A percentile compares a stretch with the other conserved stretches of the same genome.
Conservation (phyloP, 1,284 basidiomycete genomes). For the Naganishia sp. region DNA sequence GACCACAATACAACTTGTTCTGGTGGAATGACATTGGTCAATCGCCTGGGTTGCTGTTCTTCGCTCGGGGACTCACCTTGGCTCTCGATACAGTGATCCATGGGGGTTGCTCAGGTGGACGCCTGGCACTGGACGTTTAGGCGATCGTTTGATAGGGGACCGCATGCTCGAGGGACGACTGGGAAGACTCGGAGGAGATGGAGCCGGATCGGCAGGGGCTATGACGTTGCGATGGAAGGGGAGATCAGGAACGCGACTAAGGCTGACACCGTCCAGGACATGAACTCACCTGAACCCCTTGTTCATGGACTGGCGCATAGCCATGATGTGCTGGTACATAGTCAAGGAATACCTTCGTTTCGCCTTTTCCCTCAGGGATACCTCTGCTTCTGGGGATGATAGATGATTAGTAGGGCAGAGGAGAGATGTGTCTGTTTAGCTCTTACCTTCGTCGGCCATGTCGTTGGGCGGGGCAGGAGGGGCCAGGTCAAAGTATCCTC, state of each 20-base stretch:
- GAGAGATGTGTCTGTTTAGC: background rate
- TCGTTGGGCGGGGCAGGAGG: background rate
- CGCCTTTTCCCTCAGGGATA: conserved; percentile 8
- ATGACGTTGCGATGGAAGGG: background rate
- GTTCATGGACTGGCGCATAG: conserved; percentile 2
- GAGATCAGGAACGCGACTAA: background rate
- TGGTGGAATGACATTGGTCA: background rate
- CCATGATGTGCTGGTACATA: conserved; percentile 27
- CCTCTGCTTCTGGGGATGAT: conserved; percentile 10
- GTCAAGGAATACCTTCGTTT: conserved; percentile 25
- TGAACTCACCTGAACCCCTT: conserved; percentile 3
- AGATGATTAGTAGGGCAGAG: background rate
- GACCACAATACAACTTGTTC: no score
- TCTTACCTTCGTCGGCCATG: conserved; percentile 3
- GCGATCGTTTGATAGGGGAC: background rate
- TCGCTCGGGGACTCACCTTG: background rate
- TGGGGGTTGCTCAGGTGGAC: background rate
- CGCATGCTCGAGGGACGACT: conserved; percentile 5
- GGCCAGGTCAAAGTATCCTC: conserved; percentile 21
- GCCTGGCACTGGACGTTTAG: background rate
- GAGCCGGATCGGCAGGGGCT: conserved; percentile 19
- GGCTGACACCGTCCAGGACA: background rate
- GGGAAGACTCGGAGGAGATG: conserved; percentile 7
- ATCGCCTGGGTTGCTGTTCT: background rate
- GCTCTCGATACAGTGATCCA: conserved; percentile 5